Conservation (phyloP, 352 stramenopile species). For the Pythium oligandrum region DNA sequence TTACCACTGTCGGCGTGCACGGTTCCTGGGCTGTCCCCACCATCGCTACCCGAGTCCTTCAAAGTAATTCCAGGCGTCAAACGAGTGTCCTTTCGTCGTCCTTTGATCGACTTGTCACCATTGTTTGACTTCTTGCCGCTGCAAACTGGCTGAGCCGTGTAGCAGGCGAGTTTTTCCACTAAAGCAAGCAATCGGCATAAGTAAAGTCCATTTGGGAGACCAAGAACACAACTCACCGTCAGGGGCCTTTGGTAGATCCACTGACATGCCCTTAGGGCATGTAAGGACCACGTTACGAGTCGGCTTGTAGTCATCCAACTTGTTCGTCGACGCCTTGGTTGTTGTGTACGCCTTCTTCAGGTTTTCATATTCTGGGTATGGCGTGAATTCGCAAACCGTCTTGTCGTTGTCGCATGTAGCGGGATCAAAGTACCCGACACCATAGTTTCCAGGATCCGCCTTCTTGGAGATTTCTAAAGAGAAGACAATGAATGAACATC, state of each 20-base stretch:
- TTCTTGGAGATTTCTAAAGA: slow-evolving; percentile 19
- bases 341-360: slow-evolving; percentile 74
- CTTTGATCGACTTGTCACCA: slow-evolving; percentile 27
- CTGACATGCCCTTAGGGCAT: slow-evolving; percentile 35
- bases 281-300: slow-evolving; percentile 27
- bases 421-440: slow-evolving; percentile 66
- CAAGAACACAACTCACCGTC: slow-evolving; percentile 4
- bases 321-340: slow-evolving; percentile 53
- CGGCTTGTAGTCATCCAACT: slow-evolving; percentile 28
- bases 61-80: slow-evolving; percentile 4
- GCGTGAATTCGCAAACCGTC: slow-evolving; percentile 48
- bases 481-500: neutral
- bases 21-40: too few species aligned
- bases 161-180: slow-evolving; percentile 50
- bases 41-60: neutral
- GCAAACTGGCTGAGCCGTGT: slow-evolving; percentile 45
- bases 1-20: too few species aligned
- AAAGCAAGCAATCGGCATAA: slow-evolving; percentile 1
- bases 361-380: slow-evolving; percentile 69
- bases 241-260: slow-evolving; percentile 13
- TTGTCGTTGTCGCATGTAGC: slow-evolving; percentile 61
- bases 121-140: slow-evolving; percentile 49
- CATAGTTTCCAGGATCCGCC: slow-evolving; percentile 57
- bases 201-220: neutral
- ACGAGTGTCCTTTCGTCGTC: slow-evolving; percentile 4